A percentile compares a stretch with the other conserved stretches of the same genome.
Evolutionary conservation across 441 rosid genomes (phyloP).

Genomic region (Dalechampia spathulata): DNA sequence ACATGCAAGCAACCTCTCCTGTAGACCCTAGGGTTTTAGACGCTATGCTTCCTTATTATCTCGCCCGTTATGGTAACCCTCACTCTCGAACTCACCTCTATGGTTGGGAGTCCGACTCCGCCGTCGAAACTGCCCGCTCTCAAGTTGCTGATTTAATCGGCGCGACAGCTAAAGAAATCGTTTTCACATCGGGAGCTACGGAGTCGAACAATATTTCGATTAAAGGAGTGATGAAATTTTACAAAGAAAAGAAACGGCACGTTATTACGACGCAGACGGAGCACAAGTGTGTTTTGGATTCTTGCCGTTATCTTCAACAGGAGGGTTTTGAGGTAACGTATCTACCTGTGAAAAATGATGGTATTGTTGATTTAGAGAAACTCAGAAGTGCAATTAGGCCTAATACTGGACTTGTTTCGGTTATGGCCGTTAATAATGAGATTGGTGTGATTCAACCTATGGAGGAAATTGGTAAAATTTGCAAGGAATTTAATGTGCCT

Average conservation of each 20-base stretch:
- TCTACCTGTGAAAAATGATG: constrained; percentile 63
- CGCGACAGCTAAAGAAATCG: constrained; percentile 78
- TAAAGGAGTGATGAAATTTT: constrained; percentile 92
- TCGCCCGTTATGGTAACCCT: constrained; percentile 74
- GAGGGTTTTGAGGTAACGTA: constrained; percentile 90
- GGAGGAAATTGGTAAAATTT: constrained; percentile 85
- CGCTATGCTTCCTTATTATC: constrained; percentile 68
- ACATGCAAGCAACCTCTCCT: constrained; percentile 88
- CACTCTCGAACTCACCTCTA: constrained; percentile 94
- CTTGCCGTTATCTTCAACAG: constrained; percentile 91
- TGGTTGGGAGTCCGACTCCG: constrained; percentile 95
- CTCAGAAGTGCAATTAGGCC: constrained; percentile 54
- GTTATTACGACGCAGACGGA: constrained; percentile 92
- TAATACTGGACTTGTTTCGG: constrained; percentile 83
- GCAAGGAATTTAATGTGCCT: constrained; percentile 72
- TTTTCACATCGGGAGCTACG: constrained; percentile 91
- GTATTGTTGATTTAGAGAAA: constrained; percentile 64
- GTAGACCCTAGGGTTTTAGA: constrained; percentile 88
- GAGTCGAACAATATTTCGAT: constrained; percentile 80
- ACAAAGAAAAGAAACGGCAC: constrained; percentile 79
- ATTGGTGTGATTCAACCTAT: constrained; percentile 92
- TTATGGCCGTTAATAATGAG: constrained; percentile 96
- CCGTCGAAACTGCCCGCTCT: constrained; percentile 77
- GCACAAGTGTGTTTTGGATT: constrained; percentile 92
- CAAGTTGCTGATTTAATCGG: constrained; percentile 62